phyloP scores from a whole-genome alignment of 2,329 filamentous ascomycete genomes.

The Parascedosporium putredinis region DNA sequence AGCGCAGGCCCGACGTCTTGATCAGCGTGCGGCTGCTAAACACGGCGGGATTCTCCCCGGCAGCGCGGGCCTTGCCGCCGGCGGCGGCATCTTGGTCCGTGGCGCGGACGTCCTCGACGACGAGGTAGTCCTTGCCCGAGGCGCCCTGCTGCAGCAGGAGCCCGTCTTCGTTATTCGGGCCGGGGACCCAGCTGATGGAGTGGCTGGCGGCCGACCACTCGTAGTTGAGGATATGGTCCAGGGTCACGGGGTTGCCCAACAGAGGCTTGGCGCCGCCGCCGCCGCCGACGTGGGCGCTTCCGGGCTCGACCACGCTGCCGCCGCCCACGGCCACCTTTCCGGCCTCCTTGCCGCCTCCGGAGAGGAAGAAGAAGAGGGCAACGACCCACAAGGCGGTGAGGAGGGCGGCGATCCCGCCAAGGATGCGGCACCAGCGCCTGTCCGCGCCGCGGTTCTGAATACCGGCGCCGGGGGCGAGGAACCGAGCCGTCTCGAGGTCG shows the following conservation, averaged over 20 bases:
- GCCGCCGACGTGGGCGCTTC: no score
- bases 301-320: constrained; percentile 54
- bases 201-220: constrained; percentile 55
- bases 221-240: constrained; percentile 59
- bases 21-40: constrained; percentile 61
- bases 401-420: constrained; percentile 50
- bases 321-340: no score
- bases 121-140: constrained; percentile 59
- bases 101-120: constrained; percentile 74
- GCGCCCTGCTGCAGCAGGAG: constrained; percentile 65
- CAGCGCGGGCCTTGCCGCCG: background rate
- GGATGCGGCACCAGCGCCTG: constrained; percentile 48
- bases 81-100: constrained; percentile 18
- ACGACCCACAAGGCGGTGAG: constrained; percentile 59
- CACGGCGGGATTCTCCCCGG: constrained; percentile 13
- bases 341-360: constrained; percentile 54
- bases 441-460: constrained; percentile 48
- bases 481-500: constrained; percentile 42
- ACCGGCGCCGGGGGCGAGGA: constrained; percentile 29
- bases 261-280: constrained; percentile 30
- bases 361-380: constrained; percentile 57
- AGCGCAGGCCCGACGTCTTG: constrained; percentile 53
- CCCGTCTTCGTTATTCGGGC: constrained; percentile 69
- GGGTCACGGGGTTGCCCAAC: constrained; percentile 60
- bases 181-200: constrained; percentile 66